Evolutionary conservation across 1,139 yeast genomes (phyloP).

Genomic region (Kurtzmaniella quercitrusa): DNA sequence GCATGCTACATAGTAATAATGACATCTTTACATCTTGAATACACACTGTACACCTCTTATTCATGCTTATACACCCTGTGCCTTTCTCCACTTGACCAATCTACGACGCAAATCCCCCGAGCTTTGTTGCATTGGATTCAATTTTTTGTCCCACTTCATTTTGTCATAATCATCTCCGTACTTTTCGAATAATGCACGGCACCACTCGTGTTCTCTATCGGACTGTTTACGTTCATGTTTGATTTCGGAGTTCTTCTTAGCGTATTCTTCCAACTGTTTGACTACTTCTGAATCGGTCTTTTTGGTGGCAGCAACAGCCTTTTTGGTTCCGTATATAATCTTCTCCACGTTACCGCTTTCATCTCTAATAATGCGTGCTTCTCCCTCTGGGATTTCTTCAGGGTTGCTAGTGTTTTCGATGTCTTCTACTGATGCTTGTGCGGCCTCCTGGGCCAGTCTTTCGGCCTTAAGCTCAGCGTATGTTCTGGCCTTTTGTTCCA

Average conservation of each 20-base stretch:
- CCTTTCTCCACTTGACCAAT: constrained; percentile 61
- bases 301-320: constrained; percentile 13
- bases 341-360: constrained; percentile 64
- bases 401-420: constrained; percentile 47
- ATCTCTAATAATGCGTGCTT: constrained; percentile 76
- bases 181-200: constrained; percentile 57
- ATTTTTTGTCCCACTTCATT: constrained; percentile 89
- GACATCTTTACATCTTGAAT: too few relatives aligned
- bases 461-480: constrained; percentile 26
- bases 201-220: constrained; percentile 74
- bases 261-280: constrained; percentile 63
- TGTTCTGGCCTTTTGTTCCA: constrained; percentile 47
- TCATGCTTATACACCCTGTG: constrained; percentile 19
- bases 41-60: neutral
- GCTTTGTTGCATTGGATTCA: constrained; percentile 78
- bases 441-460: constrained; percentile 22
- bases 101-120: constrained; percentile 79
- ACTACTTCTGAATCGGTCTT: constrained; percentile 43
- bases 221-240: constrained; percentile 56
- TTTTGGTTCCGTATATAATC: constrained; percentile 68
- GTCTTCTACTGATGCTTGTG: constrained; percentile 30
- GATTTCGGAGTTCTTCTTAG: constrained; percentile 44
- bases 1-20: too few relatives aligned
- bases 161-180: constrained; percentile 85
- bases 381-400: constrained; percentile 65